Percentiles rank a stretch among this genome's conserved stretches.
Evolutionary conservation across 116 monocot genomes (phyloP).

Genomic region (Iris pallida): DNA sequence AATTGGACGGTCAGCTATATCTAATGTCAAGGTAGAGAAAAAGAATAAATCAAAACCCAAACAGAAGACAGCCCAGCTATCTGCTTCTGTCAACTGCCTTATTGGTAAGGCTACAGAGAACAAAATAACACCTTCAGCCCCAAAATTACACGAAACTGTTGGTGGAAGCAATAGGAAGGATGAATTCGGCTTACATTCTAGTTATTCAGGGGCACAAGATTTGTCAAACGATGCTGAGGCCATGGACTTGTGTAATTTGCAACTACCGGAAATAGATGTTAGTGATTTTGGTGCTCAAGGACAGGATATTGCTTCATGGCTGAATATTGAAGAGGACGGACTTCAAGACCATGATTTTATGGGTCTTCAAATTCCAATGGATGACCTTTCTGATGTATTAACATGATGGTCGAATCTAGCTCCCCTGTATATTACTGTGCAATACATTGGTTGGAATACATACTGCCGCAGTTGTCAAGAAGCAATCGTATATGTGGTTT

Average conservation of each 20-base stretch:
- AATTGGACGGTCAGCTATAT: slow-evolving; percentile 24
- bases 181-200: background rate
- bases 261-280: slow-evolving; percentile 39
- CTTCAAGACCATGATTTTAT: slow-evolving; percentile 43
- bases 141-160: slow-evolving; percentile 3
- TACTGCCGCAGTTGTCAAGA: background rate
- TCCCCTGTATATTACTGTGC: background rate
- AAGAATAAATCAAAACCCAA: slow-evolving; percentile 50
- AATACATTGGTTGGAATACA: background rate
- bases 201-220: background rate
- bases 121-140: slow-evolving; percentile 1
- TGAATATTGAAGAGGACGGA: slow-evolving; percentile 44
- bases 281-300: slow-evolving; percentile 40
- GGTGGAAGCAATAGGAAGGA: background rate
- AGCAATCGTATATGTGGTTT: background rate
- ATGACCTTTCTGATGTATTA: slow-evolving; percentile 50
- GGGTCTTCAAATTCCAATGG: slow-evolving; percentile 63
- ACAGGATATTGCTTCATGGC: slow-evolving; percentile 53
- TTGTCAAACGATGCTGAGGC: slow-evolving; percentile 20
- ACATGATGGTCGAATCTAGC: slow-evolving; percentile 25
- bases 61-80: slow-evolving; percentile 39
- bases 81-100: slow-evolving; percentile 25
- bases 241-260: slow-evolving; percentile 25
- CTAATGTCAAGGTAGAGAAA: slow-evolving; percentile 40
- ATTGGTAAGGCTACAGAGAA: slow-evolving; percentile 15